Percentiles rank a stretch among this genome's conserved stretches.
These are phyloP conservation scores for Coniochaeta sp. DNA, from an alignment of 2,329 filamentous ascomycete species.

Conservation along the genomic window DNA sequence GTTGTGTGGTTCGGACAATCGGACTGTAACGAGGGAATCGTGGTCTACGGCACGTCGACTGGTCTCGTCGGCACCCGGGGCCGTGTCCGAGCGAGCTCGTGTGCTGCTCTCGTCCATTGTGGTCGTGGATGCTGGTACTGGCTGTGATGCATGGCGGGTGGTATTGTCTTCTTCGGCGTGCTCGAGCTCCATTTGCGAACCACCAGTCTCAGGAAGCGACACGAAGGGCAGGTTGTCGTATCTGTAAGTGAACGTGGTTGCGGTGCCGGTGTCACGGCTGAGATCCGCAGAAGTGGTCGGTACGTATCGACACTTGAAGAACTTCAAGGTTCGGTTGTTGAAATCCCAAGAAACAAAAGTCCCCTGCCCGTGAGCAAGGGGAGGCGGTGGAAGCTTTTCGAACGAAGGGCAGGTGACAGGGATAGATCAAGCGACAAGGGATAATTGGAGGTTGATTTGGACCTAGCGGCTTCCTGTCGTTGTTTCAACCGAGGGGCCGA, in stretches of 20 bases:
- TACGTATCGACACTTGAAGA: neutral
- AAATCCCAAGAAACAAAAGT: neutral
- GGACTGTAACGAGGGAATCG: conserved; percentile 63
- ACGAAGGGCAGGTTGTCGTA: too few relatives aligned
- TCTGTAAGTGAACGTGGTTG: neutral
- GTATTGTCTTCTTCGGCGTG: conserved; percentile 9
- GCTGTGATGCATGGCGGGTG: neutral
- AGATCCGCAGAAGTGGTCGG: neutral
- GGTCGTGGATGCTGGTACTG: conserved; percentile 5
- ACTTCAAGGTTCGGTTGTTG: too few relatives aligned
- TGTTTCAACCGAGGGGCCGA: neutral
- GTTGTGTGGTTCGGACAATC: conserved; percentile 47
- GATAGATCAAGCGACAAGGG: neutral
- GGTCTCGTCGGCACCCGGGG: conserved; percentile 11
- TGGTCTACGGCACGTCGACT: conserved; percentile 20
- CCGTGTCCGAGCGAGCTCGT: conserved; percentile 7
- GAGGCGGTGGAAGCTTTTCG: neutral
- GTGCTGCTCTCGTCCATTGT: conserved; percentile 4
- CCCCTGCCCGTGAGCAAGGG: neutral
- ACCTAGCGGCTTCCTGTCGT: neutral
- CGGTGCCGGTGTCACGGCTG: neutral
- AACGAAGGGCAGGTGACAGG: neutral
- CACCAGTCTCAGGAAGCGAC: neutral
- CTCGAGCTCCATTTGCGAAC: conserved; percentile 19
- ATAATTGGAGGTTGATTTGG: neutral